Evolutionary conservation across 2,329 filamentous ascomycete genomes (phyloP).

Genomic region (Cadophora luteo-olivacea): DNA sequence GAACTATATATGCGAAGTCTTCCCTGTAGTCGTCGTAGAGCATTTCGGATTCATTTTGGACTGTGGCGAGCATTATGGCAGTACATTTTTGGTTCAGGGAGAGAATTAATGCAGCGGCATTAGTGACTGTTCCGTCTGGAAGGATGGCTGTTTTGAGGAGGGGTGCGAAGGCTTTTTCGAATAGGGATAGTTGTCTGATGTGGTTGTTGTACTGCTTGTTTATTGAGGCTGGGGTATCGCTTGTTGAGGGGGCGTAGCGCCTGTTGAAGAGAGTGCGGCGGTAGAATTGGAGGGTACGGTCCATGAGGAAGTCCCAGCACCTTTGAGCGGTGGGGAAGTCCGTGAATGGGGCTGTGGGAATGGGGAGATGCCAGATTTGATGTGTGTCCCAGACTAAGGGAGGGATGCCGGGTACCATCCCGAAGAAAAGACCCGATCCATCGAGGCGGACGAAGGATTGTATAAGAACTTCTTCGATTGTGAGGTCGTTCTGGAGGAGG

Average conservation of each 20-base stretch:
- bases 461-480: conserved; percentile 41
- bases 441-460: conserved; percentile 41
- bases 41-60: conserved; percentile 37
- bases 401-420: conserved; percentile 38
- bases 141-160: conserved; percentile 36
- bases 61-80: conserved; percentile 33
- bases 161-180: conserved; percentile 38
- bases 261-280: conserved; percentile 38
- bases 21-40: conserved; percentile 37
- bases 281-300: conserved; percentile 40
- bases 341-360: conserved; percentile 36
- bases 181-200: conserved; percentile 32
- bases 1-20: conserved; percentile 38
- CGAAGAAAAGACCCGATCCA: conserved; percentile 40
- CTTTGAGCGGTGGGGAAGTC: conserved; percentile 37
- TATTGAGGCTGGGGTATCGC: conserved; percentile 32
- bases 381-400: conserved; percentile 42
- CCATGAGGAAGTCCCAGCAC: conserved; percentile 44
- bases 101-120: conserved; percentile 37
- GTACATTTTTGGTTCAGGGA: conserved; percentile 37
- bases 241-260: conserved; percentile 29
- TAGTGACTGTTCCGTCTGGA: conserved; percentile 32
- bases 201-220: conserved; percentile 28
- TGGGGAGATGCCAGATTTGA: conserved; percentile 36
- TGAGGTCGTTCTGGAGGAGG: conserved; percentile 37